Evolutionary conservation across 176 grass and related monocot genomes (phyloP).

Genomic region (Eremochloa ophiuroides): DNA sequence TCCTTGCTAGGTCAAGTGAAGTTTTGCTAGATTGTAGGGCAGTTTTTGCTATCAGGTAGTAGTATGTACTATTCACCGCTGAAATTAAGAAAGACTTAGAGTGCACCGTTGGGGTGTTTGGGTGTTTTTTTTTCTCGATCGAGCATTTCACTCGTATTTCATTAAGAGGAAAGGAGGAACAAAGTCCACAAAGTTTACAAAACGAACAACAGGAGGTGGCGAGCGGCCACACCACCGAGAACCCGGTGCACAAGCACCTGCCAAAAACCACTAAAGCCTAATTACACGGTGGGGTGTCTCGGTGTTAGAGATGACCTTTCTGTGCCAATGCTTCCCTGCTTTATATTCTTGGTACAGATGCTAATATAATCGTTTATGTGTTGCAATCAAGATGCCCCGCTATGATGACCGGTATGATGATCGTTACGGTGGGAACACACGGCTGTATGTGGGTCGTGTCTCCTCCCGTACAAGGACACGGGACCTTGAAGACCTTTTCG

Average conservation of each 20-base stretch:
- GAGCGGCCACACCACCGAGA: too few species aligned
- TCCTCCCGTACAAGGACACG: slow-evolving; percentile 69
- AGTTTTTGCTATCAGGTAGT: neutral
- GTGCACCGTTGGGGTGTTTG: too few species aligned
- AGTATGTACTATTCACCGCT: neutral
- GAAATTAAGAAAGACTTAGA: neutral
- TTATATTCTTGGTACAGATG: neutral
- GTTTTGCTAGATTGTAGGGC: neutral
- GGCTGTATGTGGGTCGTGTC: slow-evolving; percentile 81
- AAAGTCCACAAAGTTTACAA: too few species aligned
- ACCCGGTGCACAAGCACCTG: too few species aligned
- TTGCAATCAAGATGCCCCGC: slow-evolving; percentile 72
- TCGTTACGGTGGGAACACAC: slow-evolving; percentile 52
- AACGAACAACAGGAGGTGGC: too few species aligned
- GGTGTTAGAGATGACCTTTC: neutral
- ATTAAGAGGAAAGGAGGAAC: too few species aligned
- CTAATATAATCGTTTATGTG: neutral
- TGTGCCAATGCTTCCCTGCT: neutral
- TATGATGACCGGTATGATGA: too few species aligned
- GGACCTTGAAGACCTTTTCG: slow-evolving; percentile 83
- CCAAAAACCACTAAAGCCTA: too few species aligned
- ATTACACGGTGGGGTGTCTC: neutral
- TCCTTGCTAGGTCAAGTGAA: neutral
- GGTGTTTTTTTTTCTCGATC: too few species aligned
- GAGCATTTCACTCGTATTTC: too few species aligned